Evolutionary conservation across 805 yeast genomes (phyloP).

Genomic region (Pichia eremophila): DNA sequence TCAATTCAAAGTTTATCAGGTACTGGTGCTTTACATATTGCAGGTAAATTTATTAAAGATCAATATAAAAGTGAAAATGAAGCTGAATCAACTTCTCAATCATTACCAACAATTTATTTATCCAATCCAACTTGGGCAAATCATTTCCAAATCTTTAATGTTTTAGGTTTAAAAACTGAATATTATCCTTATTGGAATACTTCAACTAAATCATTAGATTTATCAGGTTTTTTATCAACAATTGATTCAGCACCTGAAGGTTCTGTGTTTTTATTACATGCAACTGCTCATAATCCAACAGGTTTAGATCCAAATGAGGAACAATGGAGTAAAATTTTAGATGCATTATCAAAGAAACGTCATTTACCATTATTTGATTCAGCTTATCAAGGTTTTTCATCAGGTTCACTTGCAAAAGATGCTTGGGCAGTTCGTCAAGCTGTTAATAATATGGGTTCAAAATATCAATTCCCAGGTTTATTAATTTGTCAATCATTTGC

Average conservation of each 20-base stretch:
- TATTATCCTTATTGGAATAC: conserved; percentile 83
- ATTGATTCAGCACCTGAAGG: conserved; percentile 64
- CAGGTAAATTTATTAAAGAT: conserved; percentile 57
- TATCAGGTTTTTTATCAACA: conserved; percentile 55
- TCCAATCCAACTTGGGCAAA: conserved; percentile 98
- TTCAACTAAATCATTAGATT: conserved; percentile 57
- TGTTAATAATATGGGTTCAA: conserved; percentile 28
- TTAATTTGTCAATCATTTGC: conserved; percentile 92
- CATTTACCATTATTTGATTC: conserved; percentile 85
- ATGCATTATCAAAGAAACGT: conserved; percentile 45
- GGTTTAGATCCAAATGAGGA: conserved; percentile 85
- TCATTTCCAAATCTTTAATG: conserved; percentile 74
- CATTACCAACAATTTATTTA: conserved; percentile 44
- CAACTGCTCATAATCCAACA: conserved; percentile 97
- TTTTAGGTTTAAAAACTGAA: conserved; percentile 56
- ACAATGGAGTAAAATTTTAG: conserved; percentile 70
- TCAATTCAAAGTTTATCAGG: conserved; percentile 77
- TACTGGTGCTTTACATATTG: conserved; percentile 86
- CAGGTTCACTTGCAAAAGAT: conserved; percentile 76
- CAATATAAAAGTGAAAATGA: conserved; percentile 29
- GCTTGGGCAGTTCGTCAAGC: conserved; percentile 75
- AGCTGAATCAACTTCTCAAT: conserved; percentile 15
- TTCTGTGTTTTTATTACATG: conserved; percentile 76
- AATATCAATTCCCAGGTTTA: conserved; percentile 42
- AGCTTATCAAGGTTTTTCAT: conserved; percentile 96